Evolutionary conservation across 1,284 basidiomycete species (phyloP), one percentile per base, ranked within the genome.

Genomic region (Trichosporon ovoides): DNA sequence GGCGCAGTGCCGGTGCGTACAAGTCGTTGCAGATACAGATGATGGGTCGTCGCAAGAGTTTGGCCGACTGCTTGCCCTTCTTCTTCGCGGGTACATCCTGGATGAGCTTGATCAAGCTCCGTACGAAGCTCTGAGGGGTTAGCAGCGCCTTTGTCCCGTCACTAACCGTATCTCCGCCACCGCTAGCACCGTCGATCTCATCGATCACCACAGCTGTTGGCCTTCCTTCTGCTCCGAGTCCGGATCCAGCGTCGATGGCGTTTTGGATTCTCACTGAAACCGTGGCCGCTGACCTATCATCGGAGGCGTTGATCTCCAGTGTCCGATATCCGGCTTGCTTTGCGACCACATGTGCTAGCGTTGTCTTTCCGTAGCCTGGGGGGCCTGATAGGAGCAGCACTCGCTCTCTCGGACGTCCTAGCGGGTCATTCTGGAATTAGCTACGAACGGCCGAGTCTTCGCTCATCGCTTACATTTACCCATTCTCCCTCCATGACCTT

Each of bases 11-110:
- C 0, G 90, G 75, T 0, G 83, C 82, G 62, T 83, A 92, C 66
- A 88, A 83, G 73, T 99, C 96, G 75, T 99, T 99, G 80, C 96
- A 98, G 60, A 99, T 96, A 74, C 96, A 98, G 50, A 99, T 95
- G 67, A 99, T 96, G 1, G 96, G 96, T 13, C 96, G 85, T 13
- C 94, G 83, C 14, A 99, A 82, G 0, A 91, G 87, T 53, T 83
- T 82, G 22, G 81, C 71, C 5, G 75, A 68, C 48, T 60, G 78
- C 36, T 68, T 87, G 79, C 52, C 74, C 75, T 87, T 88, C 76
- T 84, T 87, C 66, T 80, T 81, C 11, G 76, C 77, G 14, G 86
- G 83, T 53, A 83, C 87, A 63, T 90, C 88, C 52, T 84, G 80
- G 1, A 88, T 88, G 18, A 97, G 79, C 62, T 90, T 87, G 24